Conservation (phyloP, 2,329 filamentous ascomycete species). For the Cladosporium sp. region DNA sequence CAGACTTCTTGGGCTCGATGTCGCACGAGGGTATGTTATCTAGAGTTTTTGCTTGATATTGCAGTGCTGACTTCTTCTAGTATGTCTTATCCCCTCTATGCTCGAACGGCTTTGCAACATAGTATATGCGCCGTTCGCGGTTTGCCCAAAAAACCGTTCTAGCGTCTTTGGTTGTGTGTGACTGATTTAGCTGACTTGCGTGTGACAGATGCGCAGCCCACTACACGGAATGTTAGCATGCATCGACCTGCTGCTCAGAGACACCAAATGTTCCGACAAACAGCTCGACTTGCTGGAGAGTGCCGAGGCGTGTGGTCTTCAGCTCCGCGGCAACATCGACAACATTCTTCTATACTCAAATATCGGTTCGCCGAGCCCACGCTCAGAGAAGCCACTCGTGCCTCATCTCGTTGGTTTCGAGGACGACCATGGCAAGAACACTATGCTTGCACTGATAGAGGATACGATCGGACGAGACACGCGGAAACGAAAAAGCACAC, state of each 20-base stretch:
- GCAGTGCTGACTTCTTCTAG: neutral
- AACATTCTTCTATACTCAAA: constrained; percentile 46
- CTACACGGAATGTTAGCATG: constrained; percentile 33
- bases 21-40: constrained; percentile 38
- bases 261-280: constrained; percentile 30
- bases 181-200: neutral
- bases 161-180: neutral
- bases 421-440: constrained; percentile 47
- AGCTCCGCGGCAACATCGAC: constrained; percentile 46
- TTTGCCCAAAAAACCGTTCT: neutral
- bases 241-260: constrained; percentile 46
- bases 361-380: constrained; percentile 35
- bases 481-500: constrained; percentile 25
- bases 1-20: constrained; percentile 45
- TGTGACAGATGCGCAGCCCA: constrained; percentile 27
- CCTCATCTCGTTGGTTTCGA: constrained; percentile 34
- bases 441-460: constrained; percentile 49
- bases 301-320: constrained; percentile 44
- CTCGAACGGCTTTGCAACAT: neutral
- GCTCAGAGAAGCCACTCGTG: constrained; percentile 34
- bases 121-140: too few relatives aligned
- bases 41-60: neutral
- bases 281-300: constrained; percentile 25
- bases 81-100: neutral
- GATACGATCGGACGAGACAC: constrained; percentile 38